Percentiles rank a stretch among this genome's conserved stretches.
Conservation (phyloP, 208 protist species). For the Leishmania aethiopica region DNA sequence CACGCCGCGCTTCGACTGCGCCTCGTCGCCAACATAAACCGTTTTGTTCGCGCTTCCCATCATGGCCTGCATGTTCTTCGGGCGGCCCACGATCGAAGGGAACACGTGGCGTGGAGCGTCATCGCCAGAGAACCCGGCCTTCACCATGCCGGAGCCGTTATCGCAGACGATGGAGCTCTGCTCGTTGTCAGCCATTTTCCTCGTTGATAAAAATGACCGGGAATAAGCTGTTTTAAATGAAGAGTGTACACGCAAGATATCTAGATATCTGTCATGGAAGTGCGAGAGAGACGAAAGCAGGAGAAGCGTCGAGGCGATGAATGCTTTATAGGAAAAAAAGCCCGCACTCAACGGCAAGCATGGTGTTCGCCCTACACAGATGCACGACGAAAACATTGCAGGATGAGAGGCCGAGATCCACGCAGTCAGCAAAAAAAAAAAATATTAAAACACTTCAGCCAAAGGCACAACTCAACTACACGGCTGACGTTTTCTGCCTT, state of each 20-base stretch:
- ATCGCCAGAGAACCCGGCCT: conserved; percentile 97
- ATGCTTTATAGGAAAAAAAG: background rate
- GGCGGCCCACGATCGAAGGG: conserved; percentile 96
- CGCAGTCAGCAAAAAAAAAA: accelerated
- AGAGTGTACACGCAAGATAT: background rate
- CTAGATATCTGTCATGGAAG: background rate
- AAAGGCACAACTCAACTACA: no score
- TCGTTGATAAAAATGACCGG: background rate
- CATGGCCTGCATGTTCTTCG: conserved; percentile 94
- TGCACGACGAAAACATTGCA: no score
- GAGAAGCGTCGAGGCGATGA: background rate
- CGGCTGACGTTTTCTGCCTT: no score
- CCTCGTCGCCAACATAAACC: conserved; percentile 94
- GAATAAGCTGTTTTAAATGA: background rate
- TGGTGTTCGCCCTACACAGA: no score
- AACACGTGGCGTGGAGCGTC: conserved; percentile 97
- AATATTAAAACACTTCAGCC: no score
- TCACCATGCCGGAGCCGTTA: conserved; percentile 92
- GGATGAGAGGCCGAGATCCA: no score
- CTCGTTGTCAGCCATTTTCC: conserved; percentile 75
- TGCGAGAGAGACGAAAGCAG: background rate
- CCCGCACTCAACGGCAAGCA: background rate
- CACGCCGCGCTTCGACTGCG: conserved; percentile 94
- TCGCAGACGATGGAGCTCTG: conserved; percentile 82
- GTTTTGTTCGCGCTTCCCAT: conserved; percentile 96